These are phyloP conservation scores for Stachybotrys chlorohalonatus DNA, from an alignment of 2,329 filamentous ascomycete genomes.

Conservation along the genomic window DNA sequence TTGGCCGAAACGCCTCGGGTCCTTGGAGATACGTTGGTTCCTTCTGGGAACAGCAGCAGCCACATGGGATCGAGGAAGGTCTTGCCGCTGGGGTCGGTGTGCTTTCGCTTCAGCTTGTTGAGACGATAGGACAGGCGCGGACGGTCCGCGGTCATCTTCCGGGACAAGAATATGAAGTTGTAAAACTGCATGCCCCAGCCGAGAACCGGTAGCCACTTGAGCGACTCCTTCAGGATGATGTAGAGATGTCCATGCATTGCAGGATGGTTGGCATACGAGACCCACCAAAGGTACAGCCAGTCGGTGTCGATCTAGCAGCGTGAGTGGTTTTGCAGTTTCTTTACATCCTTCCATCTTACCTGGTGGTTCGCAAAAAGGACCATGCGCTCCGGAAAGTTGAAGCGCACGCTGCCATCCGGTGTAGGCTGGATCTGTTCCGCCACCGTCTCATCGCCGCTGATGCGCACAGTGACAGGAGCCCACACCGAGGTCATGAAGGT, in stretches of 20 bases:
- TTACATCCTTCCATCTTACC: slow-evolving; percentile 26
- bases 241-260: slow-evolving; percentile 79
- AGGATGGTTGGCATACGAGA: slow-evolving; percentile 68
- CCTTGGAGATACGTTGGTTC: slow-evolving; percentile 69
- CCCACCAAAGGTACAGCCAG: slow-evolving; percentile 92
- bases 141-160: slow-evolving; percentile 76
- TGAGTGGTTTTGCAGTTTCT: slow-evolving; percentile 5
- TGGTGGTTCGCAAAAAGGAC: slow-evolving; percentile 85
- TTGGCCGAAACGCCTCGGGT: slow-evolving; percentile 60
- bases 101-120: slow-evolving; percentile 53
- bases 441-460: slow-evolving; percentile 77
- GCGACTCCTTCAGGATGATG: slow-evolving; percentile 82
- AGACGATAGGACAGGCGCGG: slow-evolving; percentile 67
- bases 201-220: slow-evolving; percentile 72
- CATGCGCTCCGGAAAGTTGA: slow-evolving; percentile 71
- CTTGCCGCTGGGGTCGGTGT: slow-evolving; percentile 42
- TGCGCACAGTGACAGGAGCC: slow-evolving; percentile 73
- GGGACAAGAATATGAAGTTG: slow-evolving; percentile 85
- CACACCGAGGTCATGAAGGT: slow-evolving; percentile 80
- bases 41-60: slow-evolving; percentile 81
- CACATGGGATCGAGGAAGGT: slow-evolving; percentile 72
- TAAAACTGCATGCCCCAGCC: slow-evolving; percentile 79
- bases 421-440: slow-evolving; percentile 63
- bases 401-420: slow-evolving; percentile 64
- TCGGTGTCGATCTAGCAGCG: slow-evolving; percentile 65